Conservation (phyloP, 176 grass and related monocot species). For the Raddia guianensis region DNA sequence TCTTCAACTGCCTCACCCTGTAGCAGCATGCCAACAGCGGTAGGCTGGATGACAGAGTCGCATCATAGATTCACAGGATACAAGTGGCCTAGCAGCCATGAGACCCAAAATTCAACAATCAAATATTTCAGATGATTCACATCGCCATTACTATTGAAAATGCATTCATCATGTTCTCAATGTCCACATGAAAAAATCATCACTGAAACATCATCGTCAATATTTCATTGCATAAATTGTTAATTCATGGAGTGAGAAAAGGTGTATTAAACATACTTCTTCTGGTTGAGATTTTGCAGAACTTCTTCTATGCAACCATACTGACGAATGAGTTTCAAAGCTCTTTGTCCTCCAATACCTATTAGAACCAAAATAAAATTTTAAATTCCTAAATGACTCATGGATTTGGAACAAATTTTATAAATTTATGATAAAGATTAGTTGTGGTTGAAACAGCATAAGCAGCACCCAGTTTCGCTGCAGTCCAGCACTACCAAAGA, state of each 20-base stretch:
- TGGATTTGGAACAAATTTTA: slow-evolving; percentile 4
- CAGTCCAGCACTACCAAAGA: background rate
- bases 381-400: slow-evolving; percentile 6
- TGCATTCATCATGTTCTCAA: background rate
- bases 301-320: slow-evolving; percentile 86
- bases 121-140: background rate
- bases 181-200: slow-evolving; percentile 14
- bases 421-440: slow-evolving; percentile 3
- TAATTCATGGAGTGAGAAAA: background rate
- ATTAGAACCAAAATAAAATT: slow-evolving; percentile 31
- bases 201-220: background rate
- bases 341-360: slow-evolving; percentile 95
- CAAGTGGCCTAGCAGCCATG: background rate
- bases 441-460: slow-evolving; percentile 27
- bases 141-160: slow-evolving; percentile 10
- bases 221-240: slow-evolving; percentile 2
- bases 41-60: background rate
- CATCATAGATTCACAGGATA: slow-evolving; percentile 1
- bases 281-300: slow-evolving; percentile 77
- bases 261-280: slow-evolving; percentile 49
- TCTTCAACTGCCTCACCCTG: background rate
- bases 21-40: background rate
- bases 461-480: slow-evolving; percentile 9
- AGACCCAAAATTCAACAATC: background rate
- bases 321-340: slow-evolving; percentile 88